Evolutionary conservation across 2,329 filamentous ascomycete species (phyloP), one percentile per base, ranked within the genome.

Genomic region (Colletotrichum camelliae): DNA sequence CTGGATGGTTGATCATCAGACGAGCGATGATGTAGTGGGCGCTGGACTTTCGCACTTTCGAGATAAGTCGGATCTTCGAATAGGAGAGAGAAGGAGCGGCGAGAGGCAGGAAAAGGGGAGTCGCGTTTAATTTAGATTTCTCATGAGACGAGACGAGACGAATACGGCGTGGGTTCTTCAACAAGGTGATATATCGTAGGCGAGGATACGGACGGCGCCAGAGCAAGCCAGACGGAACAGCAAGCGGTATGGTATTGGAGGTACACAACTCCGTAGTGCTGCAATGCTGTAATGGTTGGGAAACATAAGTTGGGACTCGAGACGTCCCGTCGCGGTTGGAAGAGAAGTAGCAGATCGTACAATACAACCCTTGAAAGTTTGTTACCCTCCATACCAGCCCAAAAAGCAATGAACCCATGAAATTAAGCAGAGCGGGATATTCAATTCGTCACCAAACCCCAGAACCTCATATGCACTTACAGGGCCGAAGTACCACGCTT

Each of bases 101-200:
- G 29, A 61, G 37, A 55, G 66, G 72, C 43, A 52, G 43, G 7
- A 52, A 52, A 52, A 21, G 43, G 43, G n/a, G 43, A 21, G 21
- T 29, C 35, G 27, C 21, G 29, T 68, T 65, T 52, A 58, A 66
- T 43, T 66, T 61, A 64, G 29, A 64, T 57, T 75, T 31, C 61
- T 21, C 61, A 39, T 29, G 21, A 61, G 60, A 70, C 48, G 67
- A 64, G 68, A 70, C 33, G 62, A 75, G 69, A 62, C 73, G 57
- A 73, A 75, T 73, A 73, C 73, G 73, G 73, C 64, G 64, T 68
- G 70, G 57, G 57, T 72, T 72, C 48, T 71, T 58, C 55, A 72
- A 24, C 73, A 68, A 68, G 64, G 48, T n/a, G 58, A 52, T 62
- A 39, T 39, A 33, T 52, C 39, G 67, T 57, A 61, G 67, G 33